Evolutionary conservation across 495 filamentous ascomycete genomes (phyloP), one percentile per base, ranked within the genome.

Genomic region (Aspergillus egyptiacus): DNA sequence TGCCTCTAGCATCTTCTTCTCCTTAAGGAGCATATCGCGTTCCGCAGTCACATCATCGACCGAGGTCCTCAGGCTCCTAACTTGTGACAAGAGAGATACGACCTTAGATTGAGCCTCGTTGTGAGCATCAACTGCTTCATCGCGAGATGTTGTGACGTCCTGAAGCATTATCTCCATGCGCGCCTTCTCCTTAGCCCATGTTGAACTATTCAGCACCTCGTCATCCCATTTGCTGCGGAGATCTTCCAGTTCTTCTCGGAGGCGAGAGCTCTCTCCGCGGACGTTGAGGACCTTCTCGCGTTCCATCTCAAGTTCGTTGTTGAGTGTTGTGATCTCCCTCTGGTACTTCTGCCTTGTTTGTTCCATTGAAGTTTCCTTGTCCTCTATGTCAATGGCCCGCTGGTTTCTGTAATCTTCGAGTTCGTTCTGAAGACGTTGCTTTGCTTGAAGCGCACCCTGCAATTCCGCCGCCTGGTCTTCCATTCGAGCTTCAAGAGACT

Each of bases 331-430:
- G 64, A 97, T 89, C 57, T 98, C 93, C 17, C 84, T 75, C 63
- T 98, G 93, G 63, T 98, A 98, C 68, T 98, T 98, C 71, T 90
- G 90, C 51, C 93, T 78, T 15, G 93, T 96, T 66, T 98, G 93
- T 67, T 98, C 94, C 82, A 96, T 88, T 32, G 86, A 91, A 6
- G 85, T 83, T 64, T 97, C 93, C 60, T 93, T 96, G 65, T 98
- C 93, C 67, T 97, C 93, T 20, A 97, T 84, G 59, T 98, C 93
- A 55, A 94, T 95, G 24, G 91, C 91, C 30, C 91, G 82, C 63
- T 96, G 89, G 62, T 82, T 93, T 46, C 94, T 82, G 68, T 97
- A 98, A 62, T 98, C 93, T 68, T 97, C 93, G 4, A 98, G 85
- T 64, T 98, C 93, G 61, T 98, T 91, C 67, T 98, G 93, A 5